These are phyloP conservation scores for Globisporangium sylvaticum DNA, from an alignment of 352 stramenopile genomes.

Conservation along the genomic window DNA sequence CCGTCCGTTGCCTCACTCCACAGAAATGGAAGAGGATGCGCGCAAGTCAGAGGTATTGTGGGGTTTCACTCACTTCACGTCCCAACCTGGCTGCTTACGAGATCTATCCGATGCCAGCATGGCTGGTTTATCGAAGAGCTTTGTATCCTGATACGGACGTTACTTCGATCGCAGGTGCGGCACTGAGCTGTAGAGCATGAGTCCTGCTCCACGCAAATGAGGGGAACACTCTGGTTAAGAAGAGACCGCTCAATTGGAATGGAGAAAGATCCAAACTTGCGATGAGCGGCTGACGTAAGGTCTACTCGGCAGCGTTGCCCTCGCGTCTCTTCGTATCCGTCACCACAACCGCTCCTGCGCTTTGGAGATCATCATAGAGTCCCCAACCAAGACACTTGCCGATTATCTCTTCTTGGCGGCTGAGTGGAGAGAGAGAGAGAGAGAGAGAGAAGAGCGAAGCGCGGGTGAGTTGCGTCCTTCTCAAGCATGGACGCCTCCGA, in stretches of 20 bases:
- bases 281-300: not conserved
- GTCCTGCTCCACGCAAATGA: no score
- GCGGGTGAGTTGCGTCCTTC: not conserved
- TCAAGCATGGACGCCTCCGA: not conserved
- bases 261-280: not conserved
- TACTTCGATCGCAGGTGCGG: no score
- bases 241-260: not conserved
- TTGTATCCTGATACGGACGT: no score
- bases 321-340: not conserved
- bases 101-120: no score
- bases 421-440: not conserved
- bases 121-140: no score
- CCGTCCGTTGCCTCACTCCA: no score
- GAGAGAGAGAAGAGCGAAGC: not conserved
- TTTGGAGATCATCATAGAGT: not conserved
- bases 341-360: not conserved
- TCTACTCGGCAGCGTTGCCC: not conserved
- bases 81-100: no score
- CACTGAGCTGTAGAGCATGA: no score
- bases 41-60: no score
- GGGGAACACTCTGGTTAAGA: no score
- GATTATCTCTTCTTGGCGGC: not conserved
- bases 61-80: no score
- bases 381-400: not conserved
- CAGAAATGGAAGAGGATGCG: no score